Conservation (phyloP, 2,329 filamentous ascomycete species). For the Pseudohalonectria lignicola region DNA sequence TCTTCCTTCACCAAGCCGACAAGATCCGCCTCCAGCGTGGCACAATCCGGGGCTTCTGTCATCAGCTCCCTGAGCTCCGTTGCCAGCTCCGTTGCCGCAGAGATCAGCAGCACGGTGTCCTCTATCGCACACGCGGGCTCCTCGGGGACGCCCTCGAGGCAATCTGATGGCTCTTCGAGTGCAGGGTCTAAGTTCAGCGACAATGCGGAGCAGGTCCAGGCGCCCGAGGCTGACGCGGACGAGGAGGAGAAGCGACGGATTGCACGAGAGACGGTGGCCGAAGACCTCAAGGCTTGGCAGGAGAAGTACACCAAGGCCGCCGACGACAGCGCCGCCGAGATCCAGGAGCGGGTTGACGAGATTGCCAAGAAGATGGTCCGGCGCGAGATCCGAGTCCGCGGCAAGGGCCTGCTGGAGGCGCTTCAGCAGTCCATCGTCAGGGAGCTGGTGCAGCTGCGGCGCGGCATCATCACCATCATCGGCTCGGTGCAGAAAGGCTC, state of each 20-base stretch:
- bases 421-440: slow-evolving; percentile 57
- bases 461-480: slow-evolving; percentile 51
- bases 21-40: slow-evolving; percentile 7
- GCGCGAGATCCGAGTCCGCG: slow-evolving; percentile 53
- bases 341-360: slow-evolving; percentile 58
- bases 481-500: slow-evolving; percentile 37
- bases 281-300: slow-evolving; percentile 79
- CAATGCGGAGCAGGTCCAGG: slow-evolving; percentile 21
- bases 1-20: slow-evolving; percentile 26
- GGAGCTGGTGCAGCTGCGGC: slow-evolving; percentile 56
- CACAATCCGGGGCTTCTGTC: neutral
- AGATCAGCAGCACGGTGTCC: neutral
- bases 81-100: slow-evolving; percentile 1
- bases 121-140: neutral
- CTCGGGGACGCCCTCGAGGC: too few species aligned
- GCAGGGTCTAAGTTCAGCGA: slow-evolving; percentile 1
- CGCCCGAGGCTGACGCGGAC: slow-evolving; percentile 35
- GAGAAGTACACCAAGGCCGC: slow-evolving; percentile 77
- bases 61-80: slow-evolving; percentile 1
- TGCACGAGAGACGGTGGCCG: slow-evolving; percentile 50
- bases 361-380: slow-evolving; percentile 45
- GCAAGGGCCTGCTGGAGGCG: slow-evolving; percentile 53
- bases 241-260: slow-evolving; percentile 45
- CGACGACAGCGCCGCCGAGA: slow-evolving; percentile 65
- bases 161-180: too few species aligned